These are phyloP conservation scores for Suillus spraguei DNA, from an alignment of 768 basidiomycete species.

Conservation along the genomic window DNA sequence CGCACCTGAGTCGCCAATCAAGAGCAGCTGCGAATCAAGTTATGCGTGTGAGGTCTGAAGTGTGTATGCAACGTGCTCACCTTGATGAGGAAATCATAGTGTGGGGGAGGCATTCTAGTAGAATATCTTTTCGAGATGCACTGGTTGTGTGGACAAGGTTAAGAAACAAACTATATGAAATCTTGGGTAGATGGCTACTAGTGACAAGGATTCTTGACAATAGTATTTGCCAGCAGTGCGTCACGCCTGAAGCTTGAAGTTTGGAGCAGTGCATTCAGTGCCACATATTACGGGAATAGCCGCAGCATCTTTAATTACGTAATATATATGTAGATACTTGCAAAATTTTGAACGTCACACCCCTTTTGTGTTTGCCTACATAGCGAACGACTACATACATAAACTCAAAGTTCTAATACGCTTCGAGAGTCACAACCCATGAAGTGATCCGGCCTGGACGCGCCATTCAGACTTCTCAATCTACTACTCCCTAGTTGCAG, in stretches of 20 bases:
- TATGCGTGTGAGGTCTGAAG: constrained; percentile 12
- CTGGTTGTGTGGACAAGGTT: too few relatives aligned
- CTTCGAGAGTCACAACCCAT: not conserved
- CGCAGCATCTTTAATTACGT: not conserved
- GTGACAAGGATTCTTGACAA: constrained; percentile 7
- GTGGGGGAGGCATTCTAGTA: constrained; percentile 77
- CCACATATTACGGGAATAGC: constrained; percentile 5
- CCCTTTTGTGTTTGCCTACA: not conserved
- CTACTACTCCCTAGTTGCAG: too few relatives aligned
- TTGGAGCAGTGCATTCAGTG: constrained; percentile 4
- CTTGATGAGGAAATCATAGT: constrained; percentile 98
- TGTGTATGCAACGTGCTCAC: constrained; percentile 39
- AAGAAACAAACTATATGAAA: constrained; percentile 5
- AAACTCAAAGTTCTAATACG: not conserved
- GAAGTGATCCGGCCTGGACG: not conserved
- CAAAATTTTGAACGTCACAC: not conserved
- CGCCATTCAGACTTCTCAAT: not conserved
- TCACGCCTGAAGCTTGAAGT: constrained; percentile 1
- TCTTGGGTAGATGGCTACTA: not conserved
- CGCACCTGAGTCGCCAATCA: constrained; percentile 94
- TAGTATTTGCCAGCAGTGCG: not conserved
- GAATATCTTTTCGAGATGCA: constrained; percentile 5
- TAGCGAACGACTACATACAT: not conserved
- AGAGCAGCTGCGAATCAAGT: constrained; percentile 64
- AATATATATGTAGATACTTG: not conserved